Evolutionary conservation across 805 yeast species (phyloP).

Genomic region (Wickerhamomyces silvicola): DNA sequence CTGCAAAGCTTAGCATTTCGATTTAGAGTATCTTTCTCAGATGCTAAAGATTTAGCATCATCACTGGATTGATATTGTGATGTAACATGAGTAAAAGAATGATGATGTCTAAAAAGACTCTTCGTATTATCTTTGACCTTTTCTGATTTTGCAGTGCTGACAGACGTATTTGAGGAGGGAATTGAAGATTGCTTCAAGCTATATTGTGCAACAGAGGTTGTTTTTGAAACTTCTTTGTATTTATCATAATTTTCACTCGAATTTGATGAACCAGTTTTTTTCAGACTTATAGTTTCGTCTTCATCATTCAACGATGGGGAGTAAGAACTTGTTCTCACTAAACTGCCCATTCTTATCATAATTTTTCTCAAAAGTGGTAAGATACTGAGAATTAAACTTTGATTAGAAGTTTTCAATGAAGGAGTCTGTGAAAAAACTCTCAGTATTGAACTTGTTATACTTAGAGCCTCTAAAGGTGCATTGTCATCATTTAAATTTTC

Average conservation of each 20-base stretch:
- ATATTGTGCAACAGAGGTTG: not conserved
- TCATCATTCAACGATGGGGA: slow-evolving; percentile 13
- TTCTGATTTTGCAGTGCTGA: slow-evolving; percentile 18
- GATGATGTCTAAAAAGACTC: slow-evolving; percentile 18
- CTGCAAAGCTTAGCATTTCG: slow-evolving; percentile 15
- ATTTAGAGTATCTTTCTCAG: slow-evolving; percentile 7
- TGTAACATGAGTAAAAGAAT: slow-evolving; percentile 10
- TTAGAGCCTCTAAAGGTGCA: slow-evolving; percentile 25
- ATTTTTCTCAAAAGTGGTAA: slow-evolving; percentile 26
- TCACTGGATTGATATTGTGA: slow-evolving; percentile 4
- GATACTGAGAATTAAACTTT: slow-evolving; percentile 21
- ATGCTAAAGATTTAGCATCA: slow-evolving; percentile 12
- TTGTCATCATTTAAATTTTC: slow-evolving; percentile 24
- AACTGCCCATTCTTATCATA: slow-evolving; percentile 15
- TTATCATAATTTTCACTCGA: slow-evolving; percentile 12
- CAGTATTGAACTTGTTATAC: slow-evolving; percentile 31
- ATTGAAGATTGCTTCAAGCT: slow-evolving; percentile 6
- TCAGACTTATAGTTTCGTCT: slow-evolving; percentile 11
- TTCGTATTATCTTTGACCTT: slow-evolving; percentile 20
- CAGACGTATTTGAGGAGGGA: slow-evolving; percentile 13
- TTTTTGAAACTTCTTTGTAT: slow-evolving; percentile 1
- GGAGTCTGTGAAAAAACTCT: slow-evolving; percentile 27
- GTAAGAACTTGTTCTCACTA: slow-evolving; percentile 16
- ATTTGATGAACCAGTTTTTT: slow-evolving; percentile 12
- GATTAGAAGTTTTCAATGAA: slow-evolving; percentile 18